These are phyloP conservation scores for Telopea speciosissima DNA, from an alignment of 177 flowering plant genomes.

Conservation along the genomic window DNA sequence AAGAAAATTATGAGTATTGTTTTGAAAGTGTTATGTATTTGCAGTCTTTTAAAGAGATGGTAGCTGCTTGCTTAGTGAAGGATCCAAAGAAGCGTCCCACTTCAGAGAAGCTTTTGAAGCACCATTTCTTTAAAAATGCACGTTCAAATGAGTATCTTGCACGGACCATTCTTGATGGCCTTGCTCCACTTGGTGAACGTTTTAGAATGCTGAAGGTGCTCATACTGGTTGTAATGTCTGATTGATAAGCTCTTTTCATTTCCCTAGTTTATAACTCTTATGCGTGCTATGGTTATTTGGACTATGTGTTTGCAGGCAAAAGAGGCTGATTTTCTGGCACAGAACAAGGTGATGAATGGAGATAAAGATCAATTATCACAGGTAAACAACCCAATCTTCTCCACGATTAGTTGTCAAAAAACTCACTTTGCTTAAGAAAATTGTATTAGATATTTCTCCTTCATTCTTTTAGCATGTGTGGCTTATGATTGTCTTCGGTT, in stretches of 20 bases:
- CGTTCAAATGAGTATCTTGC: constrained; percentile 59
- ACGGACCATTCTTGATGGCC: constrained; percentile 65
- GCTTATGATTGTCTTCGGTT: neutral
- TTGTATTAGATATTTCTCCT: neutral
- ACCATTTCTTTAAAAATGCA: constrained; percentile 77
- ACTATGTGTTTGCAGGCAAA: constrained; percentile 47
- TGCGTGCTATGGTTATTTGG: neutral
- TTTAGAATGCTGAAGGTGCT: constrained; percentile 81
- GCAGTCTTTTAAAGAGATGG: constrained; percentile 90
- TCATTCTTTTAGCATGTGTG: neutral
- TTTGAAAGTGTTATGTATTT: constrained; percentile 18
- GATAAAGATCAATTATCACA: constrained; percentile 90
- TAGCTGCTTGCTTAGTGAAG: constrained; percentile 91
- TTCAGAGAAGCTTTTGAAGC: constrained; percentile 87
- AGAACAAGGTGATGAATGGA: constrained; percentile 68
- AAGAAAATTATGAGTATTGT: constrained; percentile 2
- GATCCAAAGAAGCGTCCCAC: constrained; percentile 94
- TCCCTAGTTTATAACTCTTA: neutral
- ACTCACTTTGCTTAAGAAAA: neutral
- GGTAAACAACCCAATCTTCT: constrained; percentile 31
- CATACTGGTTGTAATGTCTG: constrained; percentile 8
- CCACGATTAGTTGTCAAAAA: neutral
- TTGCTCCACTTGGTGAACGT: constrained; percentile 86
- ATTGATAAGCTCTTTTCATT: neutral
- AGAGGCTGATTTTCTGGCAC: constrained; percentile 78